Evolutionary conservation across 768 basidiomycete genomes (phyloP), one percentile per base, ranked within the genome.

Genomic region (Gelatoporia subvermispora): DNA sequence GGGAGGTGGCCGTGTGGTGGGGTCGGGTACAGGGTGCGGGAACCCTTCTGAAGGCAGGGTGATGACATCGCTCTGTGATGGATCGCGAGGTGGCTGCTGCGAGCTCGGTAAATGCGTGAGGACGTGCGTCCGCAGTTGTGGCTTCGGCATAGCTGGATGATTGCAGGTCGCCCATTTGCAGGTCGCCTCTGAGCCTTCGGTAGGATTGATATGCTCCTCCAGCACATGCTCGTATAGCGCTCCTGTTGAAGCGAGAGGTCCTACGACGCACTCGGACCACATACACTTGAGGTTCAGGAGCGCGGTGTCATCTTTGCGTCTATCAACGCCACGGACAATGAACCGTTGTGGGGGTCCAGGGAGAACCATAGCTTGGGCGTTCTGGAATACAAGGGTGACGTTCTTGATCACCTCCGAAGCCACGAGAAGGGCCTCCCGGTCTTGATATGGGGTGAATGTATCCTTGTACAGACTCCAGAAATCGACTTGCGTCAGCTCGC

Each of bases 321-420:
- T 69, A 50, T 84, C 80, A 37, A 97, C 85, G 5, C 93, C 93
- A 34, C 85, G 84, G 41, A 99, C 91, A 35, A 99, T 76, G 60
- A 95, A 99, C 45, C 81, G 76, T 55, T 84, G 85, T 3, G 79
- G 75, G 4, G 80, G 77, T 1, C 83, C 86, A 31, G 74, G 78
- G 31, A 89, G 73, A 18, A 94, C 89, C 82, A 91, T 91, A 1
- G 94, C 92, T 56, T 84, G 81, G 0, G 93, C 92, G 41, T 82
- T 78, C 5, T 90, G 86, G 59, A 93, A 95, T 22, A 93, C 86
- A 9, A 79, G 69, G 42, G 81, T 90, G 52, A 94, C 89, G 53
- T 88, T 89, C 67, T 95, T 94, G 65, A 99, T 97, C 42, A 96
- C 89, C 38, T 99, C 95, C 1, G 90, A 85, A 0, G 96, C 94